Conservation (phyloP, 2,329 filamentous ascomycete genomes). For the Aspergillus flavus region DNA sequence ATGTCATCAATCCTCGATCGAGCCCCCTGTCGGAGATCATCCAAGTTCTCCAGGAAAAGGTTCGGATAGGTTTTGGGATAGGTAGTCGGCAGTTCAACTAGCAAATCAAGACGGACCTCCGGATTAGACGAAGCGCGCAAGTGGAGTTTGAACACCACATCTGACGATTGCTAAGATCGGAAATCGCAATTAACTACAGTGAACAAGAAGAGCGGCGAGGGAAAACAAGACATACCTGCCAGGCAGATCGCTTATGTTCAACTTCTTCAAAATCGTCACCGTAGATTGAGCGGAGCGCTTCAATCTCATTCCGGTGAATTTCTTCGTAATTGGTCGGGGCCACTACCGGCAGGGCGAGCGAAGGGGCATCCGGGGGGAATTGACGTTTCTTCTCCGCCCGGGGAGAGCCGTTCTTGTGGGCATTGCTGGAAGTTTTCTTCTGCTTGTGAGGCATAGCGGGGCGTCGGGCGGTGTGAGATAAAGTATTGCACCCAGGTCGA, state of each 20-base stretch:
- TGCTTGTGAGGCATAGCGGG: slow-evolving; percentile 50
- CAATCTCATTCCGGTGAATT: slow-evolving; percentile 83
- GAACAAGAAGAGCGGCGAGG: slow-evolving; percentile 10
- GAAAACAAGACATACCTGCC: slow-evolving; percentile 67
- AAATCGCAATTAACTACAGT: slow-evolving; percentile 7
- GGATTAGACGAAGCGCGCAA: slow-evolving; percentile 74
- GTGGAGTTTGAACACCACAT: slow-evolving; percentile 79
- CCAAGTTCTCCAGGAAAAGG: slow-evolving; percentile 67
- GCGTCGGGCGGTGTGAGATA: slow-evolving; percentile 35
- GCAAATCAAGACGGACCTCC: slow-evolving; percentile 71
- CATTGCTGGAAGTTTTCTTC: slow-evolving; percentile 44
- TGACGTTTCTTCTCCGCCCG: slow-evolving; percentile 39
- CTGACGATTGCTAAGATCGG: slow-evolving; percentile 65
- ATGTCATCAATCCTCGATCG: slow-evolving; percentile 71
- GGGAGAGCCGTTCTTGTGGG: slow-evolving; percentile 34
- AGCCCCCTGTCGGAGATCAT: slow-evolving; percentile 69
- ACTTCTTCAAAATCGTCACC: slow-evolving; percentile 82
- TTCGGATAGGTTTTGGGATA: slow-evolving; percentile 85
- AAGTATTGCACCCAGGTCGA: slow-evolving; percentile 23
- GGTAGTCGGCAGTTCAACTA: slow-evolving; percentile 81
- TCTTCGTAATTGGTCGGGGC: slow-evolving; percentile 70
- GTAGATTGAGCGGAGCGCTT: slow-evolving; percentile 85
- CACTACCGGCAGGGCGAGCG: slow-evolving; percentile 35
- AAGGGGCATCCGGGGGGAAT: slow-evolving; percentile 29
- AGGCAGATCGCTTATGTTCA: slow-evolving; percentile 70